These are phyloP conservation scores for Myotisia sp. DNA, from an alignment of 2,329 filamentous ascomycete species.

Conservation along the genomic window DNA sequence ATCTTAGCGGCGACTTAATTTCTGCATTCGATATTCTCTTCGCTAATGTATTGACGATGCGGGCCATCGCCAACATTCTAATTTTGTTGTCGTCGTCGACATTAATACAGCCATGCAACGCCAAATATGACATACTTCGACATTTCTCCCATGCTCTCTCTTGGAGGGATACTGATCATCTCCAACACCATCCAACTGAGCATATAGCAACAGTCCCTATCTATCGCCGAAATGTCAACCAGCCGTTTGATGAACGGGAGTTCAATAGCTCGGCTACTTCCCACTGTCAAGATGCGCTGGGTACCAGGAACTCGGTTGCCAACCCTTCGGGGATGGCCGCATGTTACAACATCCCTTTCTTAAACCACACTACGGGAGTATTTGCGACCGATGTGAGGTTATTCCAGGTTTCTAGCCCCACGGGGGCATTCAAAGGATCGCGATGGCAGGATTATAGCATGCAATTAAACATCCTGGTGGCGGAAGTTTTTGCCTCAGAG, in stretches of 20 bases:
- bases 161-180: too few relatives aligned
- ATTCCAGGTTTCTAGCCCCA: slow-evolving; percentile 52
- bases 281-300: slow-evolving; percentile 47
- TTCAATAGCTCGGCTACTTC: slow-evolving; percentile 32
- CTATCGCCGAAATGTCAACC: not conserved
- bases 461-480: slow-evolving; percentile 16
- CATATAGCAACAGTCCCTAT: too few relatives aligned
- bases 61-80: slow-evolving; percentile 8
- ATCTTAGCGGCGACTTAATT: not conserved
- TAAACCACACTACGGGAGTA: slow-evolving; percentile 49
- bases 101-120: too few relatives aligned
- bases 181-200: too few relatives aligned
- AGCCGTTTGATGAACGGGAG: slow-evolving; percentile 13
- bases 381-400: slow-evolving; percentile 67
- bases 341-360: slow-evolving; percentile 66
- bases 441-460: slow-evolving; percentile 19
- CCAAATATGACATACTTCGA: too few relatives aligned
- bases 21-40: slow-evolving; percentile 1
- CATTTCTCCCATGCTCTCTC: too few relatives aligned
- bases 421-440: slow-evolving; percentile 32
- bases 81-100: slow-evolving; percentile 5
- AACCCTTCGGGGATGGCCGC: slow-evolving; percentile 66
- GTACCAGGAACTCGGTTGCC: slow-evolving; percentile 38
- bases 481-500: slow-evolving; percentile 13
- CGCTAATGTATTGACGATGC: slow-evolving; percentile 8